Percentiles rank a stretch among this genome's conserved stretches.
Evolutionary conservation across 2,329 filamentous ascomycete species (phyloP).

Genomic region (Microdochium trichocladiopsis): DNA sequence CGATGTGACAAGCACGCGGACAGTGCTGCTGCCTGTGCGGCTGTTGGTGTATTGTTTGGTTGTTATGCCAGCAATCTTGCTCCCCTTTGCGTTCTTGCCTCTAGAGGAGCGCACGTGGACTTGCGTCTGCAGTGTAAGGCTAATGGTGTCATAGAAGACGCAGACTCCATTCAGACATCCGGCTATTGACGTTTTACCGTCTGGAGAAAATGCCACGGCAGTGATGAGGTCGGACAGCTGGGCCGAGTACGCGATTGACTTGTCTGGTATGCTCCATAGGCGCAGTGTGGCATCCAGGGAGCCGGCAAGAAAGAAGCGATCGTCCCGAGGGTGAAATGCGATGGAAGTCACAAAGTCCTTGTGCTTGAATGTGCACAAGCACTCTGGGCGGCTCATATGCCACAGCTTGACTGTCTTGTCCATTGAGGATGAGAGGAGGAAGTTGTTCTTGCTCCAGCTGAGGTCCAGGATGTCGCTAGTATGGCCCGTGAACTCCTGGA

Average conservation of each 20-base stretch:
- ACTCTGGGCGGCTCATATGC: conserved; percentile 81
- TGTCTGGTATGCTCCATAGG: conserved; percentile 96
- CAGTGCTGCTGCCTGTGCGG: conserved; percentile 43
- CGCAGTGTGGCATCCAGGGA: conserved; percentile 83
- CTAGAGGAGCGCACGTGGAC: conserved; percentile 89
- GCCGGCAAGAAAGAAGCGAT: conserved; percentile 93
- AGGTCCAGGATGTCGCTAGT: conserved; percentile 80
- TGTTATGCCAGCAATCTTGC: conserved; percentile 94
- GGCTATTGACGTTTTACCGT: conserved; percentile 83
- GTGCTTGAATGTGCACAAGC: conserved; percentile 89
- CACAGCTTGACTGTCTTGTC: conserved; percentile 94
- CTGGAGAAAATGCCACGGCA: conserved; percentile 86
- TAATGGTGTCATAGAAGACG: conserved; percentile 88
- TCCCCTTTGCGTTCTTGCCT: conserved; percentile 90
- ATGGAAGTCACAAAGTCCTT: conserved; percentile 94
- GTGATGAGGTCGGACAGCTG: conserved; percentile 84
- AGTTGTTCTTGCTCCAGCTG: conserved; percentile 99
- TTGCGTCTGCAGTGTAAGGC: conserved; percentile 74
- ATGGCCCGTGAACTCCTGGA: conserved; percentile 78
- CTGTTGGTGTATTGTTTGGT: conserved; percentile 55
- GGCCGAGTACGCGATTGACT: conserved; percentile 76
- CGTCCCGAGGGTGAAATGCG: conserved; percentile 87
- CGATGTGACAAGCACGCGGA: conserved; percentile 84
- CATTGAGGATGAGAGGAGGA: conserved; percentile 92
- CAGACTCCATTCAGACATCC: conserved; percentile 81